These are phyloP conservation scores for Cryomyces antarcticus DNA, from an alignment of 495 filamentous ascomycete species.

Conservation along the genomic window DNA sequence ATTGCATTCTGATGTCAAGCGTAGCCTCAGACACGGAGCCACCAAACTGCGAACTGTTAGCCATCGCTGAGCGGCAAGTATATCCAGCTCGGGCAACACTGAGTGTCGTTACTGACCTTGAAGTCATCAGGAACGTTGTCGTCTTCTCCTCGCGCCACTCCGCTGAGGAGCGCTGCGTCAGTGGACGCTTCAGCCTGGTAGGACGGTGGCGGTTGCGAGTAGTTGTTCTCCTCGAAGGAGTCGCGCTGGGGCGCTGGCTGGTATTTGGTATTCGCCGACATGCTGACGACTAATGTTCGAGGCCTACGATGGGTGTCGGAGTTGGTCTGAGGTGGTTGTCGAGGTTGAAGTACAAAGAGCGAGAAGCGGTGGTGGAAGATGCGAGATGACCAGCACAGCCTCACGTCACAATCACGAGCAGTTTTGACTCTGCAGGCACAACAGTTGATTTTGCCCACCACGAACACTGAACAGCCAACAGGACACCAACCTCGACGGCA, in stretches of 20 bases:
- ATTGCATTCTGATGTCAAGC: conserved; percentile 89
- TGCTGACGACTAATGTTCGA: background rate
- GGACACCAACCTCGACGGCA: too few species aligned
- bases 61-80: background rate
- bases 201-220: conserved; percentile 69
- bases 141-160: conserved; percentile 56
- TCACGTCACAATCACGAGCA: too few species aligned
- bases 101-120: conserved; percentile 36
- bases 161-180: conserved; percentile 32
- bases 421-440: too few species aligned
- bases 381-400: too few species aligned
- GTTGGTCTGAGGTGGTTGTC: too few species aligned
- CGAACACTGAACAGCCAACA: too few species aligned
- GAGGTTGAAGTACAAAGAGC: too few species aligned
- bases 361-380: too few species aligned
- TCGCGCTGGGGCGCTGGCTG: conserved; percentile 20
- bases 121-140: conserved; percentile 94
- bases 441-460: too few species aligned
- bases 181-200: conserved; percentile 39
- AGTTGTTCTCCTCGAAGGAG: conserved; percentile 24
- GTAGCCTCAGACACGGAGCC: conserved; percentile 82
- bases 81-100: background rate
- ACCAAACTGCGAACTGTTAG: conserved; percentile 40
- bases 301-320: background rate
- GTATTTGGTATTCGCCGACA: conserved; percentile 21